Percentiles rank a stretch among this genome's conserved stretches.
phyloP scores from a whole-genome alignment of 2,329 filamentous ascomycete genomes.

The Talaromyces sp. region DNA sequence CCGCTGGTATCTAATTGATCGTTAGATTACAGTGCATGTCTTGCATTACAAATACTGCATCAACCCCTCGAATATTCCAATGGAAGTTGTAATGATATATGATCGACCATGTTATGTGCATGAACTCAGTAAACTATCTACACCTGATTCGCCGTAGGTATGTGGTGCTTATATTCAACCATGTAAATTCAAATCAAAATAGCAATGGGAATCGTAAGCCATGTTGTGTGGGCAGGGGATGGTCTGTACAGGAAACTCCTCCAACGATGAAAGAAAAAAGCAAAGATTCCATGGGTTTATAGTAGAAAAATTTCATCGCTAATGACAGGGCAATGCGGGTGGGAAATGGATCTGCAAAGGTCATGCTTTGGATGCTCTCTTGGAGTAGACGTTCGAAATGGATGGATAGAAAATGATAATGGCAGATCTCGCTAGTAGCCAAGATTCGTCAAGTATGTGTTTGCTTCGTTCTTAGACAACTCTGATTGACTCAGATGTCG shows the following conservation, averaged over 20 bases:
- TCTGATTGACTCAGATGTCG: constrained; percentile 52
- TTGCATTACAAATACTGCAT: background rate
- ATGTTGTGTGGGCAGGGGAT: constrained; percentile 7
- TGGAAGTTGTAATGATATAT: too few species aligned
- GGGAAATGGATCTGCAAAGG: background rate
- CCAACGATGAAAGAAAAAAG: constrained; percentile 2
- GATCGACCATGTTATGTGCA: background rate
- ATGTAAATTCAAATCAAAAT: background rate
- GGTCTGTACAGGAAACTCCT: constrained; percentile 16
- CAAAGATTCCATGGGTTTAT: constrained; percentile 3
- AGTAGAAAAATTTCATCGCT: constrained; percentile 2
- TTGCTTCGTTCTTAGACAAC: constrained; percentile 47
- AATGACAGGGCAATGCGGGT: background rate
- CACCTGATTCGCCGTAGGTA: background rate
- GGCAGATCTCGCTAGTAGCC: constrained; percentile 29
- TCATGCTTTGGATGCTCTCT: constrained; percentile 8
- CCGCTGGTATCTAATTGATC: background rate
- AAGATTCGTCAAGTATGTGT: constrained; percentile 37
- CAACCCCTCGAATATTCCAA: background rate
- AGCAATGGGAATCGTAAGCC: constrained; percentile 15
- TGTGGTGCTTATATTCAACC: constrained; percentile 1
- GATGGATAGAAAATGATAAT: background rate
- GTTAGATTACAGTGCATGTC: background rate
- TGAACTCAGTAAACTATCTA: background rate
- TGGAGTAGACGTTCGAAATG: background rate